Evolutionary conservation across 495 filamentous ascomycete genomes (phyloP).

Genomic region (Articulospora tetracladia): DNA sequence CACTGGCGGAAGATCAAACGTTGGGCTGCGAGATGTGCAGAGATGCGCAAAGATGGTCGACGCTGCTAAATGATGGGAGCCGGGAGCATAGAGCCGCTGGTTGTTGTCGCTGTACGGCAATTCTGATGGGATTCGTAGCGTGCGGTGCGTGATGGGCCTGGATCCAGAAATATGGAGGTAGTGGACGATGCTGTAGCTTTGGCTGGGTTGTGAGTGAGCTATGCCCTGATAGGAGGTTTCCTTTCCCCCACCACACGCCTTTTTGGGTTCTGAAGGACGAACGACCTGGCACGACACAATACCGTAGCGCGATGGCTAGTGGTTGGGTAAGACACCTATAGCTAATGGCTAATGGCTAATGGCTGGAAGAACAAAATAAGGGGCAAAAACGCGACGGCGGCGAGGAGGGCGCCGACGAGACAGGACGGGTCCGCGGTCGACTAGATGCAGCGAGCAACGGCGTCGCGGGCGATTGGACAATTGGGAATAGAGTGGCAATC

Average conservation of each 20-base stretch:
- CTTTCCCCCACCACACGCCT: too few relatives aligned
- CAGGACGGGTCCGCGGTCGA: neutral
- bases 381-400: neutral
- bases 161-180: neutral
- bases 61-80: neutral
- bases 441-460: neutral
- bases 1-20: neutral
- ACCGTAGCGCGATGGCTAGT: neutral
- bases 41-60: neutral
- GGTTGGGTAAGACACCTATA: neutral
- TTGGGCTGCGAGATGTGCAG: constrained; percentile 3
- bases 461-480: neutral
- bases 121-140: neutral
- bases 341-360: too few relatives aligned
- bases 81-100: neutral
- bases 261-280: too few relatives aligned
- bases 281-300: neutral
- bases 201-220: too few relatives aligned
- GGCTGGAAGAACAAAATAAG: neutral
- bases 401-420: neutral
- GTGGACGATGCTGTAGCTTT: neutral
- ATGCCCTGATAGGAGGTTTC: too few relatives aligned
- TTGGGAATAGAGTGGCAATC: neutral
- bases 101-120: neutral
- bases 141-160: neutral